Percentiles rank a stretch among this genome's conserved stretches.
These are phyloP conservation scores for Fusarium sp. DNA, from an alignment of 2,329 filamentous ascomycete species.

Conservation along the genomic window DNA sequence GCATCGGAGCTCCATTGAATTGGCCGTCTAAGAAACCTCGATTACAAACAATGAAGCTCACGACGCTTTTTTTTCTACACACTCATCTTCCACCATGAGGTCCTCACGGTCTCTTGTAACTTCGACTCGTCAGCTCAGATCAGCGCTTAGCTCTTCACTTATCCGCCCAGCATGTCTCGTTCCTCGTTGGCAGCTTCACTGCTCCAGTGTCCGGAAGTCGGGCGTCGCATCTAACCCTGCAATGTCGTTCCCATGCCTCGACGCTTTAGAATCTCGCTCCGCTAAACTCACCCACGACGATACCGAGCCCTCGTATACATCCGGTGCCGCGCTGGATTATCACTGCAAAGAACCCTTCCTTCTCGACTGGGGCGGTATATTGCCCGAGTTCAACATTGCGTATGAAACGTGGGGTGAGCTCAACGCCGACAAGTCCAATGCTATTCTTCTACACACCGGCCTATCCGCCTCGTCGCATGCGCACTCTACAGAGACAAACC, in stretches of 20 bases:
- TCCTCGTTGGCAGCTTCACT: conserved; percentile 40
- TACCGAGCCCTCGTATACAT: conserved; percentile 94
- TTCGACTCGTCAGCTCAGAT: conserved; percentile 34
- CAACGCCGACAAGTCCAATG: conserved; percentile 85
- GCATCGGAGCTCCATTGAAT: conserved; percentile 34
- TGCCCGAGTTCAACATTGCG: conserved; percentile 88
- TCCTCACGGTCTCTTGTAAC: conserved; percentile 35
- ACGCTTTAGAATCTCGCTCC: conserved; percentile 82
- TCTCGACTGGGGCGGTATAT: conserved; percentile 94
- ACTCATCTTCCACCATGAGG: conserved; percentile 31
- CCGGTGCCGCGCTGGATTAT: conserved; percentile 83
- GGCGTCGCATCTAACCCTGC: conserved; percentile 77
- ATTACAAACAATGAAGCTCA: conserved; percentile 43
- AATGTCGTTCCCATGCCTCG: conserved; percentile 90
- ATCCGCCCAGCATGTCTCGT: conserved; percentile 6
- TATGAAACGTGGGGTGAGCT: conserved; percentile 92
- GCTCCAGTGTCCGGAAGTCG: conserved; percentile 37
- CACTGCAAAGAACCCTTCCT: conserved; percentile 79
- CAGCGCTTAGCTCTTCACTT: not conserved
- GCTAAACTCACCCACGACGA: conserved; percentile 76
- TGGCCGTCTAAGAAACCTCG: conserved; percentile 13
- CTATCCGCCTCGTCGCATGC: conserved; percentile 98
- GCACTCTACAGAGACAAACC: conserved; percentile 87
- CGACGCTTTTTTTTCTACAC: not conserved
- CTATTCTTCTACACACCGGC: conserved; percentile 91